phyloP scores from a whole-genome alignment of 208 protist genomes.

The Crithidia brevicula region DNA sequence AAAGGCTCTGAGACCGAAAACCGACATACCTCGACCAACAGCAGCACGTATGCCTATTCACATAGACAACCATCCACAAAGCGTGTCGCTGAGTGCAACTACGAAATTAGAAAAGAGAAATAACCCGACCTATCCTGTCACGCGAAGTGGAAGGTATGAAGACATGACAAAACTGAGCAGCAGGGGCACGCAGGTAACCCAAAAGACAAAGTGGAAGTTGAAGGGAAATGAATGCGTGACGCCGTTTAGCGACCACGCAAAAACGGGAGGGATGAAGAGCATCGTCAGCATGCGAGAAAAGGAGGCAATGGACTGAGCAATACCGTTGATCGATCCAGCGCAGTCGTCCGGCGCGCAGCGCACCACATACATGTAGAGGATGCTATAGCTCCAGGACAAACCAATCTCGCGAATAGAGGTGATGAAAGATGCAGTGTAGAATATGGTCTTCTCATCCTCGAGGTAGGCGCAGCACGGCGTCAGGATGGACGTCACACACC shows the following conservation, averaged over 20 bases:
- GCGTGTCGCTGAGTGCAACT: too few relatives aligned
- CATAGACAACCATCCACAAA: too few relatives aligned
- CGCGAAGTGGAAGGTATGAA: conserved; percentile 28
- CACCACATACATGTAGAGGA: conserved; percentile 66
- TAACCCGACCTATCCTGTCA: conserved; percentile 21
- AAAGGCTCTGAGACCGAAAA: too few relatives aligned
- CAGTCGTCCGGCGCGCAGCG: conserved; percentile 60
- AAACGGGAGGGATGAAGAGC: conserved; percentile 60
- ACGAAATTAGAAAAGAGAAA: too few relatives aligned
- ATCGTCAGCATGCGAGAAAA: conserved; percentile 54
- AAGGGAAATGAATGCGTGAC: conserved; percentile 41
- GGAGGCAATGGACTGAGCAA: conserved; percentile 58
- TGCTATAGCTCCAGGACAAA: conserved; percentile 60
- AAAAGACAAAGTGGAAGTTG: conserved; percentile 64
- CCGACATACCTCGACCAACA: too few relatives aligned
- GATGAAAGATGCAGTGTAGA: conserved; percentile 34
- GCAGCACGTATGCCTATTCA: too few relatives aligned
- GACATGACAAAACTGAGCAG: conserved; percentile 35
- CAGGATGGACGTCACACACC: conserved; percentile 30
- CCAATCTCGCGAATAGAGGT: conserved; percentile 46
- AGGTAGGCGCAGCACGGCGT: conserved; percentile 39
- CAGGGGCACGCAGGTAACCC: conserved; percentile 47
- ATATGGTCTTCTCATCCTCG: conserved; percentile 16
- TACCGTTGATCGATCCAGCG: conserved; percentile 61
- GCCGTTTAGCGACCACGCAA: conserved; percentile 70